Percentiles rank a stretch among this genome's conserved stretches.
These are phyloP conservation scores for Urostyla sp. DNA, from an alignment of 73 alveolate species.

Conservation along the genomic window DNA sequence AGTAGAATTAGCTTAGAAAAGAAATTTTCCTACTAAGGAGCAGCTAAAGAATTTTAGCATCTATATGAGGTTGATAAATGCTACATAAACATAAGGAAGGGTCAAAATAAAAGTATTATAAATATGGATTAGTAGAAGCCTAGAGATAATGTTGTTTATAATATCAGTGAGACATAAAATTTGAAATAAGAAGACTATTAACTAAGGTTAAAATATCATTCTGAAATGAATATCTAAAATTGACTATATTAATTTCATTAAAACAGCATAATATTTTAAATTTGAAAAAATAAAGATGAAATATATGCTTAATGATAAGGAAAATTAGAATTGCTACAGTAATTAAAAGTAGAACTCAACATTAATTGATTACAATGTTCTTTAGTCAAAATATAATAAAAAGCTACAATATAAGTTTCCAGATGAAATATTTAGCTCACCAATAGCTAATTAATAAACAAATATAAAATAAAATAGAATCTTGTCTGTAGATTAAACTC, in stretches of 20 bases:
- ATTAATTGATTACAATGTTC: too few species aligned
- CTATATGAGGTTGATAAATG: not conserved
- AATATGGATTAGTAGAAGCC: conserved; percentile 33
- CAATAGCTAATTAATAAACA: too few species aligned
- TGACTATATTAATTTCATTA: not conserved
- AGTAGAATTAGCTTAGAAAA: conserved; percentile 2
- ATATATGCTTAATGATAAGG: not conserved
- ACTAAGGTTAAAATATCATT: not conserved
- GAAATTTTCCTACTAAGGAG: conserved; percentile 8
- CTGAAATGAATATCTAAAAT: not conserved
- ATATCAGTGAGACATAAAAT: conserved; percentile 33
- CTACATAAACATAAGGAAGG: too few species aligned
- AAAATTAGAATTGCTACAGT: not conserved
- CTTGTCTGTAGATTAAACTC: too few species aligned
- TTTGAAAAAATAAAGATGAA: too few species aligned
- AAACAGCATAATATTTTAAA: too few species aligned
- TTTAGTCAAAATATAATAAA: too few species aligned
- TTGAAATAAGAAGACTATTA: conserved; percentile 1
- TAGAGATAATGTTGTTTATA: conserved; percentile 14
- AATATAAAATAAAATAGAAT: too few species aligned
- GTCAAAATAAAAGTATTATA: not conserved
- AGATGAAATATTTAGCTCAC: too few species aligned
- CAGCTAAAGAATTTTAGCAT: conserved; percentile 12
- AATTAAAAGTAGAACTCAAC: too few species aligned
- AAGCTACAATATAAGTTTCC: too few species aligned